Evolutionary conservation across 257 asterid genomes (phyloP), one percentile per base, ranked within the genome.

Genomic region (Penstemon davidsonii): DNA sequence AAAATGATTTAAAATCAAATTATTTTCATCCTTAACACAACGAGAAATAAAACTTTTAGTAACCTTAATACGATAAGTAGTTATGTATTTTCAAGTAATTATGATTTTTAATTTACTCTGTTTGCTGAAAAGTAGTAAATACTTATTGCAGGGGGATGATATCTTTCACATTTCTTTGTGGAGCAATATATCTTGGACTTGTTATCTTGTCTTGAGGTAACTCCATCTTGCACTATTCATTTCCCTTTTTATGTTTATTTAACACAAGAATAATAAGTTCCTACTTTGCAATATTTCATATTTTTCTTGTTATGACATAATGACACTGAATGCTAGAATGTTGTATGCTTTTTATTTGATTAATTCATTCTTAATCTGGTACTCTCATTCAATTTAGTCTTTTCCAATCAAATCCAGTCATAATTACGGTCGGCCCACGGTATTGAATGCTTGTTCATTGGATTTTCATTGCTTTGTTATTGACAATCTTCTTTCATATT

Each of bases 181-280:
- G 81, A 70, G 86, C 98, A 41, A 82, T 90, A 83, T 92, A 92
- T 77, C 87, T 92, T 63, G 98, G 98, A 25, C 95, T 92, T 11
- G 96, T 90, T 74, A 85, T 92, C 78, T 75, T 92, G 81, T 88
- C 98, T 68, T 92, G 85, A 92, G 96, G 95, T 87, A 25, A 75
- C 54, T 47, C 36, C 9, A 19, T 43, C 58, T 55, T 40, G n/a
- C 70, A 59, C 38, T 46, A 2, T 9, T 68, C 7, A n/a, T n/a
- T 68, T 38, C 19, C 38, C 4, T 18, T 19, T 36, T 25, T 25
- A n/a, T 25, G 41, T 25, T 25, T 25, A 25, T 25, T 25, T 1
- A 25, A 25, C 33, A 25, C 33, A 25, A 25, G 33, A 1, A 25
- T 25, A 25, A 25, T 25, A 25, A 25, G 4, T 11, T 55, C 39